Percentiles rank a stretch among this genome's conserved stretches.
Evolutionary conservation across 2,329 filamentous ascomycete genomes (phyloP).

Genomic region (Zymoseptoria pseudotritici): DNA sequence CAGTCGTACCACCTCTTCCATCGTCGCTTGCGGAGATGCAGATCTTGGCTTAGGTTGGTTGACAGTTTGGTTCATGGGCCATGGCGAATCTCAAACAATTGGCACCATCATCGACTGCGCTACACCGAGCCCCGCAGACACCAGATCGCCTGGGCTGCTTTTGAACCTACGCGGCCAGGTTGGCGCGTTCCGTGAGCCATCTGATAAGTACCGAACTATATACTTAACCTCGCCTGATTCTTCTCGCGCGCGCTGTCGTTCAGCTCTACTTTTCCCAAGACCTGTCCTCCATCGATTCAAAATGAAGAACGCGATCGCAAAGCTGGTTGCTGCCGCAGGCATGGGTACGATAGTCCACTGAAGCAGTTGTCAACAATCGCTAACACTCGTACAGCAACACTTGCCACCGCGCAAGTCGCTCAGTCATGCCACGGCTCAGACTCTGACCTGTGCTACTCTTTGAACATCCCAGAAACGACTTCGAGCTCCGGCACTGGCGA

Average conservation of each 20-base stretch:
- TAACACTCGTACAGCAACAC: not conserved
- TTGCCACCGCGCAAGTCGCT: conserved; percentile 9
- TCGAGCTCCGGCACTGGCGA: conserved; percentile 46
- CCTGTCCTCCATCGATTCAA: not conserved
- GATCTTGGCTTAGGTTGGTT: not conserved
- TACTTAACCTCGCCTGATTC: not conserved
- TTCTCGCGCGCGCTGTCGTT: not conserved
- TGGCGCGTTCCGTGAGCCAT: not conserved
- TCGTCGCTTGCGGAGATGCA: not conserved
- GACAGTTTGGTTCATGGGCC: not conserved
- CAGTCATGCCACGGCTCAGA: conserved; percentile 10
- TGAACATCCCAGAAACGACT: conserved; percentile 49
- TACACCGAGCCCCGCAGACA: not conserved
- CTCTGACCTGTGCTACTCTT: conserved; percentile 37
- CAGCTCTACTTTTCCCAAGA: not conserved
- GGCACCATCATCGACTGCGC: not conserved
- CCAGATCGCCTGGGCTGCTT: not conserved
- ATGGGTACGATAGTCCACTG: not conserved
- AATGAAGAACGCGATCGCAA: not conserved
- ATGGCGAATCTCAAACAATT: not conserved
- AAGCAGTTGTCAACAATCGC: not conserved
- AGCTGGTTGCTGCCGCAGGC: not conserved
- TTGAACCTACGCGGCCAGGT: not conserved
- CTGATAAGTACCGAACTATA: not conserved
- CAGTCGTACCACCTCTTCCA: not conserved